Evolutionary conservation across 1,284 basidiomycete species (phyloP).

Genomic region (Rugosomyces carneus): DNA sequence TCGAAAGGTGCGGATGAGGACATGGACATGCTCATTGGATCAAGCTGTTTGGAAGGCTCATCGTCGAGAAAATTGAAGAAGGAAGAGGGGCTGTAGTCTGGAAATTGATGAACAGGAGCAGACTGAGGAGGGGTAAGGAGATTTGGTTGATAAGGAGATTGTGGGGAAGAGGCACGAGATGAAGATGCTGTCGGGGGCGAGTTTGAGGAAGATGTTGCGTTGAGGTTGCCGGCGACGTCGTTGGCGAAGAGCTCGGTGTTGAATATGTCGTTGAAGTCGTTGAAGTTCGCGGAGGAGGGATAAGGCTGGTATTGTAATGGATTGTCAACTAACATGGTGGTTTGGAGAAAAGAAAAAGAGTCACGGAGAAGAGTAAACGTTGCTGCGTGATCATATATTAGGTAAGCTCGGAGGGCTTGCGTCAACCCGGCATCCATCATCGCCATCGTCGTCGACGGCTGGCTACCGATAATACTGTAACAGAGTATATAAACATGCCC

Average conservation of each 20-base stretch:
- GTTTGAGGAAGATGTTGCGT: constrained; percentile 9
- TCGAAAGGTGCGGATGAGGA: constrained; percentile 19
- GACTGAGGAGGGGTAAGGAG: constrained; percentile 30
- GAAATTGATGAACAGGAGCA: constrained; percentile 23
- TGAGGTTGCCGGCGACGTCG: constrained; percentile 14
- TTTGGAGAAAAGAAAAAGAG: constrained; percentile 1
- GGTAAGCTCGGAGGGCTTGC: no score
- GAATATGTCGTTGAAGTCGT: constrained; percentile 34
- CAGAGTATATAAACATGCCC: no score
- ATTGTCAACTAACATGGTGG: constrained; percentile 14
- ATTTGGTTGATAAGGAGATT: constrained; percentile 15
- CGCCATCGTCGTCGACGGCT: no score
- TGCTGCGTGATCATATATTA: no score
- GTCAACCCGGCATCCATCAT: no score
- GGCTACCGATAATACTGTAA: no score
- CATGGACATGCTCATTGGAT: constrained; percentile 18
- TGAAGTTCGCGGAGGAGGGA: no score
- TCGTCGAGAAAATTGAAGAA: constrained; percentile 31
- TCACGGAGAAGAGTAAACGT: no score
- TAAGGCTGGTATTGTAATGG: no score
- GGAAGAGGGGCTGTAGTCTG: constrained; percentile 22
- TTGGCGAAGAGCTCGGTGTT: constrained; percentile 34
- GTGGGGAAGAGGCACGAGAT: constrained; percentile 27
- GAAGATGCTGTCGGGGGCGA: constrained; percentile 23
- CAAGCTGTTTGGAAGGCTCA: constrained; percentile 23